Conservation (phyloP, 768 basidiomycete species). For the Exsudoporus frostii region DNA sequence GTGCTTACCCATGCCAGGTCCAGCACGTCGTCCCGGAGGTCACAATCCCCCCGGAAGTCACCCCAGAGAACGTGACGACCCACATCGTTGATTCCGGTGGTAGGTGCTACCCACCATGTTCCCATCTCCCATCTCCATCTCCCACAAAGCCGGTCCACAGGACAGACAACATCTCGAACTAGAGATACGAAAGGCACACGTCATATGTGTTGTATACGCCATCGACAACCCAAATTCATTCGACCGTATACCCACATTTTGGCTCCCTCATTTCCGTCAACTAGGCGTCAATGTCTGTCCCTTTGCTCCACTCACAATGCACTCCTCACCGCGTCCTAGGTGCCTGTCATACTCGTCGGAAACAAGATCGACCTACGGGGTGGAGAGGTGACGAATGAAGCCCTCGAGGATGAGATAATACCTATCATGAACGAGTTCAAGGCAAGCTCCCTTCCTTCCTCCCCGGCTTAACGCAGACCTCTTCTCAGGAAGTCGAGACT, state of each 20-base stretch:
- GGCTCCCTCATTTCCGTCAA: conserved; percentile 93
- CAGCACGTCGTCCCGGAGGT: conserved; percentile 96
- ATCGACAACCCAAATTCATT: conserved; percentile 97
- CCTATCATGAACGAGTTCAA: conserved; percentile 99
- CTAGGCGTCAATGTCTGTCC: conserved; percentile 87
- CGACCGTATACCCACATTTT: conserved; percentile 96
- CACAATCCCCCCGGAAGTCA: conserved; percentile 96
- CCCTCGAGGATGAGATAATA: conserved; percentile 88
- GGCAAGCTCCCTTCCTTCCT: conserved; percentile 39
- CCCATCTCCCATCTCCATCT: conserved; percentile 4
- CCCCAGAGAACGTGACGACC: conserved; percentile 96
- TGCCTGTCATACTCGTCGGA: conserved; percentile 94
- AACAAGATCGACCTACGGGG: conserved; percentile 98
- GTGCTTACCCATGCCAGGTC: conserved; percentile 50
- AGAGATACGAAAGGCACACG: conserved; percentile 96
- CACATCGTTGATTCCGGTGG: conserved; percentile 98
- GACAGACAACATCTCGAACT: conserved; percentile 88
- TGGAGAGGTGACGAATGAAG: conserved; percentile 91
- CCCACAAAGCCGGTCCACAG: conserved; percentile 67
- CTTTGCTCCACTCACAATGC: neutral
- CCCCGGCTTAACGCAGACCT: conserved; percentile 3
- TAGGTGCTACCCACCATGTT: conserved; percentile 36
- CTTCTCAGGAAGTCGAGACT: conserved; percentile 88
- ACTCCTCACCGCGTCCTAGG: conserved; percentile 42
- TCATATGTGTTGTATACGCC: conserved; percentile 96